Evolutionary conservation across 202 grass and related monocot genomes (phyloP).

Genomic region (Cymbopogon flexuosus): DNA sequence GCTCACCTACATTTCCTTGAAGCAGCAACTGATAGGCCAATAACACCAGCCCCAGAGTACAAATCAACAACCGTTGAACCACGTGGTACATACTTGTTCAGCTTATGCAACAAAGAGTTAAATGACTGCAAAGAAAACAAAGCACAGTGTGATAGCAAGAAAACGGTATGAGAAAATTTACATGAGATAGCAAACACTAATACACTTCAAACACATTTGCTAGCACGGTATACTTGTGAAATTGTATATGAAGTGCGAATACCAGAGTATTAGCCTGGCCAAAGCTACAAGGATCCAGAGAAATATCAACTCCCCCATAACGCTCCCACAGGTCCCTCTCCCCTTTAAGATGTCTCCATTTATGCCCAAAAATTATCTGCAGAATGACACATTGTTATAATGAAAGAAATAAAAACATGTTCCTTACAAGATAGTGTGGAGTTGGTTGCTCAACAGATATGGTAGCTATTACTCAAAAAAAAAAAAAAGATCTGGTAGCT

Average conservation of each 20-base stretch:
- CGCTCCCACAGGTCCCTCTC: slow-evolving; percentile 92
- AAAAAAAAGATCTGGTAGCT: background rate
- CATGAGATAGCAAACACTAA: background rate
- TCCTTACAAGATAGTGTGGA: background rate
- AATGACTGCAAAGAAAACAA: slow-evolving; percentile 70
- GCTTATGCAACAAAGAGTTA: slow-evolving; percentile 72
- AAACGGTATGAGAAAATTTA: background rate
- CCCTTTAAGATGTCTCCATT: slow-evolving; percentile 85
- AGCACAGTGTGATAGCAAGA: slow-evolving; percentile 5
- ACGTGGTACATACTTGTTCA: slow-evolving; percentile 83
- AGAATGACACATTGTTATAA: slow-evolving; percentile 13
- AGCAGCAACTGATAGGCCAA: slow-evolving; percentile 76
- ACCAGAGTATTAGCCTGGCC: slow-evolving; percentile 97
- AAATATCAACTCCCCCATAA: slow-evolving; percentile 86
- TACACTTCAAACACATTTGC: background rate
- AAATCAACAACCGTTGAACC: slow-evolving; percentile 96
- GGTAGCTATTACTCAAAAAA: background rate
- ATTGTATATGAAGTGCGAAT: slow-evolving; percentile 16
- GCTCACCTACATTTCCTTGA: slow-evolving; percentile 59
- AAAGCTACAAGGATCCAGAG: slow-evolving; percentile 80
- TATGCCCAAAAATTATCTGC: slow-evolving; percentile 89
- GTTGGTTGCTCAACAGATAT: slow-evolving; percentile 2
- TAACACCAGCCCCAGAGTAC: slow-evolving; percentile 83
- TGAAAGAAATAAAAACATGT: background rate
- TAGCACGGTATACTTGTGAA: background rate